Conservation (phyloP, 2,329 filamentous ascomycete species). For the Mollisia scopiformis region DNA sequence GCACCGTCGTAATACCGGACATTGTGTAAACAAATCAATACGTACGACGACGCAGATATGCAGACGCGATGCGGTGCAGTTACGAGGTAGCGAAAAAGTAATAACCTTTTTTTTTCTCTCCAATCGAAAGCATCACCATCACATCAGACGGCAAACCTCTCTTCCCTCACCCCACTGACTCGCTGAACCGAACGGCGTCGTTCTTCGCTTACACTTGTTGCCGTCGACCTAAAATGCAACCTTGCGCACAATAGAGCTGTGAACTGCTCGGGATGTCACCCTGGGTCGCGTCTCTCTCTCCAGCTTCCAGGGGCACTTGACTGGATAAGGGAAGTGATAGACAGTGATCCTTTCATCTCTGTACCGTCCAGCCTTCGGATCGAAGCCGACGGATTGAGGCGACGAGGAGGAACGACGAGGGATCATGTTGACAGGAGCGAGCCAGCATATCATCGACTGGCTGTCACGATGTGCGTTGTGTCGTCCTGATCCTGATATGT, state of each 20-base stretch:
- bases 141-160: not conserved
- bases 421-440: too few relatives aligned
- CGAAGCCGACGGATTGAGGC: slow-evolving; percentile 14
- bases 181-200: not conserved
- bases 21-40: too few relatives aligned
- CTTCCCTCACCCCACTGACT: not conserved
- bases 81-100: too few relatives aligned
- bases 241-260: not conserved
- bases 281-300: not conserved
- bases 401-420: too few relatives aligned
- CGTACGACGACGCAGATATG: too few relatives aligned
- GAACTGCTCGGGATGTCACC: not conserved
- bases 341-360: slow-evolving; percentile 9
- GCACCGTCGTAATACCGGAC: too few relatives aligned
- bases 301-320: not conserved
- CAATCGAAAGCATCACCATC: not conserved
- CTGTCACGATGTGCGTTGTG: not conserved
- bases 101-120: not conserved
- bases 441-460: slow-evolving; percentile 4
- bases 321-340: not conserved
- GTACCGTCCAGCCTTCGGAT: slow-evolving; percentile 15
- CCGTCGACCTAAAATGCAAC: not conserved
- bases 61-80: too few relatives aligned
- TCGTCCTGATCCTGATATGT: not conserved
- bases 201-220: too few relatives aligned